Percentiles rank a stretch among this genome's conserved stretches.
These are phyloP conservation scores for Blastomyces percursus DNA, from an alignment of 2,329 filamentous ascomycete genomes.

Conservation along the genomic window DNA sequence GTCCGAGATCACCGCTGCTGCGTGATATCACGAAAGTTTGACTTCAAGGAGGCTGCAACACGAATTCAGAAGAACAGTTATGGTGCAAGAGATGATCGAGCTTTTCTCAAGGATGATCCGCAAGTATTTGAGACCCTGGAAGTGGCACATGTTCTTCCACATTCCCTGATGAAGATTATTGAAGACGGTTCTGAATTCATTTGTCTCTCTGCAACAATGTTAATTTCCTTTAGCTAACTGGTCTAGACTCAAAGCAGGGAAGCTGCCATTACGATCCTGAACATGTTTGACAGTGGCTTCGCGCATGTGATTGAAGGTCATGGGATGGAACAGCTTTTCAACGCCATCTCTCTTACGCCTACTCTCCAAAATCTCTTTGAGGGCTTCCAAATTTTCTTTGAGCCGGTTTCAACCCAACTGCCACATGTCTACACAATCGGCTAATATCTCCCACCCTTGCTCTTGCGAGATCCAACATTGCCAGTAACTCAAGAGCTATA, in stretches of 20 bases:
- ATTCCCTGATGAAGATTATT: constrained; percentile 11
- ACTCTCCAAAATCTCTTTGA: constrained; percentile 24
- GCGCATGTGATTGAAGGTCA: constrained; percentile 28
- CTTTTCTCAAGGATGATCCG: constrained; percentile 1
- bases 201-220: neutral
- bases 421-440: constrained; percentile 22
- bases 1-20: constrained; percentile 14
- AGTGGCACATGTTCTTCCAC: constrained; percentile 15
- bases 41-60: constrained; percentile 9
- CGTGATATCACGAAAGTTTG: constrained; percentile 13
- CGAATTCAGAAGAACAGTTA: constrained; percentile 7
- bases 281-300: constrained; percentile 33
- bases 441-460: constrained; percentile 13
- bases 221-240: neutral
- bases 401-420: neutral
- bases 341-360: constrained; percentile 29
- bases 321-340: constrained; percentile 32
- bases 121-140: constrained; percentile 9
- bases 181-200: constrained; percentile 9
- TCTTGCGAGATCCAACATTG: constrained; percentile 5
- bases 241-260: constrained; percentile 20
- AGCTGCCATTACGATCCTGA: constrained; percentile 28
- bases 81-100: constrained; percentile 12
- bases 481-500: constrained; percentile 13
- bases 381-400: constrained; percentile 9